Conservation (phyloP, 2,329 filamentous ascomycete species). For the Pseudogymnoascus sp. region DNA sequence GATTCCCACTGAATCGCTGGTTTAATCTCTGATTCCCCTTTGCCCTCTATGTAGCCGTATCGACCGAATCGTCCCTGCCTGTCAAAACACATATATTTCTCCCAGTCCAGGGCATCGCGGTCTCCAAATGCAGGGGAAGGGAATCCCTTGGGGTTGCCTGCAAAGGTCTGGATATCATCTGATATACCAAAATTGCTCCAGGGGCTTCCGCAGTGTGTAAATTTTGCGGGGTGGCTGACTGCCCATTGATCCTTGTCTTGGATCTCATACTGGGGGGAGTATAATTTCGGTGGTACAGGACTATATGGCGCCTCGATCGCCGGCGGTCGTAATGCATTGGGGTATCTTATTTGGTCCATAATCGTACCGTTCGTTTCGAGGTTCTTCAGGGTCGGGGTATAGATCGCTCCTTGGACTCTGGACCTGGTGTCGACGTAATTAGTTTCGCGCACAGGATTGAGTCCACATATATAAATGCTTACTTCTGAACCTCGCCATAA, state of each 20-base stretch:
- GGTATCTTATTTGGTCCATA: conserved; percentile 24
- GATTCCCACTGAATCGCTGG: conserved; percentile 49
- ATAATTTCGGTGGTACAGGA: conserved; percentile 44
- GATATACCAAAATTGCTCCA: conserved; percentile 32
- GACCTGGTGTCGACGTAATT: conserved; percentile 27
- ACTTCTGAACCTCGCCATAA: conserved; percentile 29
- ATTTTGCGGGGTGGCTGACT: conserved; percentile 45
- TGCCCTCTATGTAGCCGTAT: conserved; percentile 47
- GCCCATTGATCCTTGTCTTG: conserved; percentile 59
- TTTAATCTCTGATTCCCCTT: conserved; percentile 10
- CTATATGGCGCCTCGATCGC: conserved; percentile 34
- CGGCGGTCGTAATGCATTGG: conserved; percentile 29
- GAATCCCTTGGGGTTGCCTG: conserved; percentile 49
- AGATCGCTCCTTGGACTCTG: conserved; percentile 43
- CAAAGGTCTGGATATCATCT: conserved; percentile 57
- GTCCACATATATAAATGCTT: conserved; percentile 17
- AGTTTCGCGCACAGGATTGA: conserved; percentile 10
- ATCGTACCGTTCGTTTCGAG: conserved; percentile 34
- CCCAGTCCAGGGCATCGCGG: conserved; percentile 50
- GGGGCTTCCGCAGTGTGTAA: conserved; percentile 58
- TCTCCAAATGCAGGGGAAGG: conserved; percentile 55
- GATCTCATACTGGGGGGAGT: conserved; percentile 58
- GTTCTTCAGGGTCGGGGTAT: conserved; percentile 45
- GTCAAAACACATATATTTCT: conserved; percentile 58
- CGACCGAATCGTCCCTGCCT: conserved; percentile 60